Evolutionary conservation across 345 rosid genomes (phyloP).

Genomic region (Pelargonium nanum): DNA sequence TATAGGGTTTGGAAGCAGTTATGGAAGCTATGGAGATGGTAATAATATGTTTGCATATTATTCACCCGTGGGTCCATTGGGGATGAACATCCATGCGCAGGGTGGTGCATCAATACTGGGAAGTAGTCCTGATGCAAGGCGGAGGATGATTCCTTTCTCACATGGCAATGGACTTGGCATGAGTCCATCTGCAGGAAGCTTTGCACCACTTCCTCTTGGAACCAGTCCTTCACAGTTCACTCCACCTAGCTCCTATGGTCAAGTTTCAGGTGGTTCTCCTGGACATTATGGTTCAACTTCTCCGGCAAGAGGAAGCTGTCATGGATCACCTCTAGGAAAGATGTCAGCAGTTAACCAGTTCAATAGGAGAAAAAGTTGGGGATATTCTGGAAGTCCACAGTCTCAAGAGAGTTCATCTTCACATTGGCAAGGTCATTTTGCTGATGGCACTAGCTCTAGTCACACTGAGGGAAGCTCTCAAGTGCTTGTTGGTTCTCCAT

Average conservation of each 20-base stretch:
- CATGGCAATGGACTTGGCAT: slow-evolving; percentile 83
- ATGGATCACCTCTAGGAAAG: slow-evolving; percentile 92
- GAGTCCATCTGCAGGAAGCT: slow-evolving; percentile 90
- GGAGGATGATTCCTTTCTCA: slow-evolving; percentile 56
- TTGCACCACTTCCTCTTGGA: slow-evolving; percentile 86
- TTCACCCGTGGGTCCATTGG: slow-evolving; percentile 86
- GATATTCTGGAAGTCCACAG: slow-evolving; percentile 67
- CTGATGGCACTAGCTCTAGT: slow-evolving; percentile 33
- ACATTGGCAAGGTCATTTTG: slow-evolving; percentile 58
- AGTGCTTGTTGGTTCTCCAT: slow-evolving; percentile 32
- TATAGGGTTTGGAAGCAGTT: slow-evolving; percentile 66
- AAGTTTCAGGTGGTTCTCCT: slow-evolving; percentile 65
- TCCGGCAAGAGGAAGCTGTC: slow-evolving; percentile 77
- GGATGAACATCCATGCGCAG: slow-evolving; percentile 62
- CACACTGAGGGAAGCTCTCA: slow-evolving; percentile 55
- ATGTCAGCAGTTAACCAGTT: slow-evolving; percentile 65
- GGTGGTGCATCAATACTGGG: slow-evolving; percentile 70
- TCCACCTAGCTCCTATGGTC: slow-evolving; percentile 70
- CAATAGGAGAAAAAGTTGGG: slow-evolving; percentile 71
- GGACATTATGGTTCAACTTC: slow-evolving; percentile 96
- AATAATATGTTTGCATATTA: slow-evolving; percentile 68
- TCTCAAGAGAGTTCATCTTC: slow-evolving; percentile 51
- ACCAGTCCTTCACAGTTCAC: slow-evolving; percentile 96
- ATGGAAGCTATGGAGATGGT: slow-evolving; percentile 85
- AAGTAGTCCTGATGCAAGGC: slow-evolving; percentile 89